Conservation (phyloP, 129 eudicot genomes). For the Centrapalus pauciflorus region DNA sequence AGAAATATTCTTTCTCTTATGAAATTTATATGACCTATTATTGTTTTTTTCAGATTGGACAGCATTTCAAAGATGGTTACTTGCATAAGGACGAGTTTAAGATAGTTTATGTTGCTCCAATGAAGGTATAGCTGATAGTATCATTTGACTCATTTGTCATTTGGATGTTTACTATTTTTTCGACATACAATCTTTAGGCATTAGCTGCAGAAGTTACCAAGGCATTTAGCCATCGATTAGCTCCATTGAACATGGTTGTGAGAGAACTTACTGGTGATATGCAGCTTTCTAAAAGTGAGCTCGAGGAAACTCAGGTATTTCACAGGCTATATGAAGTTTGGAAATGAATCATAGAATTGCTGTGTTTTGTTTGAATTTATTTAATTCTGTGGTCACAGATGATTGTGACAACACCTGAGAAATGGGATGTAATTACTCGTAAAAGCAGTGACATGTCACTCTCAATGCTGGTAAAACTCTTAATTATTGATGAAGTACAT, state of each 20-base stretch:
- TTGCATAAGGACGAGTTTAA: conserved; percentile 94
- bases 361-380: background rate
- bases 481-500: conserved; percentile 98
- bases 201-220: conserved; percentile 95
- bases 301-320: conserved; percentile 92
- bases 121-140: conserved; percentile 63
- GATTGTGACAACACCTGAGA: conserved; percentile 99
- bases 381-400: conserved; percentile 42
- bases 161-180: conserved; percentile 18
- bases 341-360: background rate
- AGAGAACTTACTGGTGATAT: conserved; percentile 98
- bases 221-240: conserved; percentile 82
- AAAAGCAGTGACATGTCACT: conserved; percentile 99
- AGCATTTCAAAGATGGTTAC: conserved; percentile 93
- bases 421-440: conserved; percentile 99
- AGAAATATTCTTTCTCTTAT: background rate
- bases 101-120: conserved; percentile 98
- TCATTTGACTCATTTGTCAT: background rate
- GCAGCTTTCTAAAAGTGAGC: conserved; percentile 93
- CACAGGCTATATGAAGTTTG: conserved; percentile 3
- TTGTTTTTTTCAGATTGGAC: conserved; percentile 53
- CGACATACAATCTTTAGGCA: conserved; percentile 48
- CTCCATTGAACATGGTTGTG: conserved; percentile 85
- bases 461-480: conserved; percentile 89
- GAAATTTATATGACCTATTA: conserved; percentile 8